Base-by-base conservation (phyloP, 1,139 yeast genomes). In the Sugiyamaella grinbergsii region DNA sequence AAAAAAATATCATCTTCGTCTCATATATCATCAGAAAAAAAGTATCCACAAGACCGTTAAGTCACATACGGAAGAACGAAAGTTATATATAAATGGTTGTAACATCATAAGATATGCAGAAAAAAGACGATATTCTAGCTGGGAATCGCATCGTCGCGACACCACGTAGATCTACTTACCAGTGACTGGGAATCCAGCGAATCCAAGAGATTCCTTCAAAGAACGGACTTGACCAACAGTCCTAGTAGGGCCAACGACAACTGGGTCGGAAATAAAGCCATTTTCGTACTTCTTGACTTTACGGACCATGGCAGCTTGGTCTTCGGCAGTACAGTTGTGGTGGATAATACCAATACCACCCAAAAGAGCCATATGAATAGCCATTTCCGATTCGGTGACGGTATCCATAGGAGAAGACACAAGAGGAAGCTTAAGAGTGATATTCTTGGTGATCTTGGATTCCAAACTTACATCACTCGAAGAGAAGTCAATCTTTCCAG, bases 371-470 rank as follows among this genome's bases (percentile, higher is more conserved):
- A 93, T 91, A 75, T 90, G 84, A 64, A 94, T 93, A 60, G 99
- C 98, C 99, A 93, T 93, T 56, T 83, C 86, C 58, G 90, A 77
- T 77, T 93, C 99, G 54, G 99, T 94, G 58, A 93, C 98, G 49
- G 98, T 93, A 74, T 93, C 98, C 99, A 93, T 93, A 63, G 99
- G 99, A 65, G 97, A 89, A 32, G 98, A 91, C 58, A 93, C 93
- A 63, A 93, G 88, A 57, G 99, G 99, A 47, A 96, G 77, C 76
- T 86, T 90, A 72, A 93, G 79, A 52, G 94, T 75, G 76, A 93
- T 93, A 67, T 85, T 86, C 77, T 86, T 90, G 69, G 98, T 90
- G 71, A 93, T 78, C 71, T 80, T 85, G 59, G 96, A 80, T 64
- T 90, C 96, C 67, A 91, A 78, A 52, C 76, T 73, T 54, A 94